Conservation (phyloP, 2,329 filamentous ascomycete genomes). For the Microsporum canis region DNA sequence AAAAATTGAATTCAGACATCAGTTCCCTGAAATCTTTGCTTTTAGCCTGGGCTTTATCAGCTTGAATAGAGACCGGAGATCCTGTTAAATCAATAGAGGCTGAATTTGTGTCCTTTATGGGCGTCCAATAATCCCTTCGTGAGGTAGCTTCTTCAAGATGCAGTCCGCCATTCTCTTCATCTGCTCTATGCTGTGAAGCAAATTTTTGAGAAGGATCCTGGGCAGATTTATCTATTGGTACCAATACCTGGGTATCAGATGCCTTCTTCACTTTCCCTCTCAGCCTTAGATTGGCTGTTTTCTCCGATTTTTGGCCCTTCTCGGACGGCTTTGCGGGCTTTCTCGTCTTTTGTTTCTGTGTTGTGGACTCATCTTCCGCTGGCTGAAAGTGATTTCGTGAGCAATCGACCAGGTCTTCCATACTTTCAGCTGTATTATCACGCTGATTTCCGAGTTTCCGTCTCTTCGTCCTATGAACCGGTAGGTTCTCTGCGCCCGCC, state of each 20-base stretch:
- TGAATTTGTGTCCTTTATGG: slow-evolving; percentile 38
- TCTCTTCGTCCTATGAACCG: not conserved
- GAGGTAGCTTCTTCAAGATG: slow-evolving; percentile 39
- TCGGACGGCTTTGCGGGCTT: slow-evolving; percentile 18
- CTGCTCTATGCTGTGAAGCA: not conserved
- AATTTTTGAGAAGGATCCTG: not conserved
- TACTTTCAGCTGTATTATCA: not conserved
- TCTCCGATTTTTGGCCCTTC: slow-evolving; percentile 19
- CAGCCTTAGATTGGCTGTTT: slow-evolving; percentile 24
- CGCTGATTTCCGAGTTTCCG: not conserved
- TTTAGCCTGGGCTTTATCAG: not conserved
- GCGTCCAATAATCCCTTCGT: slow-evolving; percentile 57
- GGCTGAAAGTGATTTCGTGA: not conserved
- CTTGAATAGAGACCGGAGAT: slow-evolving; percentile 4
- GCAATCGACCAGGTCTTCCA: not conserved
- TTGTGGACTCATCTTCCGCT: not conserved
- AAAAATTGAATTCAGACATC: slow-evolving; percentile 27
- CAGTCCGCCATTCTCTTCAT: not conserved
- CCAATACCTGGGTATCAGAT: slow-evolving; percentile 12
- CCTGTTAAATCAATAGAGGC: slow-evolving; percentile 17
- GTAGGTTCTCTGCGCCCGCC: slow-evolving; percentile 10
- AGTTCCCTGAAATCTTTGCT: slow-evolving; percentile 24
- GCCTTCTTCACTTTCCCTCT: slow-evolving; percentile 29
- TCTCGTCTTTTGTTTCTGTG: slow-evolving; percentile 14
- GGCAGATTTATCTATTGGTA: slow-evolving; percentile 1